Percentiles rank a stretch among this genome's conserved stretches.
Evolutionary conservation across 306 rosid species (phyloP).

Genomic region (Alnus rubra): DNA sequence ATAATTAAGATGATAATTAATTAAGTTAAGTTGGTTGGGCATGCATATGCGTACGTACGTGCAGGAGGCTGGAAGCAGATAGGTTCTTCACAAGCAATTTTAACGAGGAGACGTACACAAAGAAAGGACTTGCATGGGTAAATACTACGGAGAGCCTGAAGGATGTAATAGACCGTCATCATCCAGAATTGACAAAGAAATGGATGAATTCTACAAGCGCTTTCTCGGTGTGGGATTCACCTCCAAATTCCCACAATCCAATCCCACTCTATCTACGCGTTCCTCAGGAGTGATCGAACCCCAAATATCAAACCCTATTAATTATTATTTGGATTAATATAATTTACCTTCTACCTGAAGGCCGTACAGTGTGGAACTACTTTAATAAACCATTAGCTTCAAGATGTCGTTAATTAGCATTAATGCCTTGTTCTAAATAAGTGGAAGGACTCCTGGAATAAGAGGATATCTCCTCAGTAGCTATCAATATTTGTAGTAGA

Average conservation of each 20-base stretch:
- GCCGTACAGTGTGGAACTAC: too few relatives aligned
- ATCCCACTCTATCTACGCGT: conserved; percentile 47
- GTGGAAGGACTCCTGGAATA: too few relatives aligned
- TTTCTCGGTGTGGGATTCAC: conserved; percentile 64
- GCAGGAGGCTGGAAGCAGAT: conserved; percentile 66
- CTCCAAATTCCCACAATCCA: conserved; percentile 30
- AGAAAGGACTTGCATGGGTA: conserved; percentile 59
- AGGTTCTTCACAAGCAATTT: conserved; percentile 59
- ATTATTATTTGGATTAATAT: too few relatives aligned
- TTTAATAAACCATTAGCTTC: conserved; percentile 9
- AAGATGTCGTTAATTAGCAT: too few relatives aligned
- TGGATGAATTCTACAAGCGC: conserved; percentile 65
- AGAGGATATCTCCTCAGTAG: too few relatives aligned
- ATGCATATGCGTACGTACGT: not conserved
- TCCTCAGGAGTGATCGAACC: conserved; percentile 9
- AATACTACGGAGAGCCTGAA: conserved; percentile 54
- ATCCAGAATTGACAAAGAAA: conserved; percentile 48
- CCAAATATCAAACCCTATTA: too few relatives aligned
- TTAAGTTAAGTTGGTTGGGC: not conserved
- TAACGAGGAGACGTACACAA: conserved; percentile 52
- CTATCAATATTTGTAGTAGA: too few relatives aligned
- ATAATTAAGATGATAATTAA: too few relatives aligned
- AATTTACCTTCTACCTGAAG: too few relatives aligned
- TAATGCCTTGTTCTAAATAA: too few relatives aligned
- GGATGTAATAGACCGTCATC: conserved; percentile 57